phyloP scores from a whole-genome alignment of 208 protist genomes.

The Angomonas ambiguus region DNA sequence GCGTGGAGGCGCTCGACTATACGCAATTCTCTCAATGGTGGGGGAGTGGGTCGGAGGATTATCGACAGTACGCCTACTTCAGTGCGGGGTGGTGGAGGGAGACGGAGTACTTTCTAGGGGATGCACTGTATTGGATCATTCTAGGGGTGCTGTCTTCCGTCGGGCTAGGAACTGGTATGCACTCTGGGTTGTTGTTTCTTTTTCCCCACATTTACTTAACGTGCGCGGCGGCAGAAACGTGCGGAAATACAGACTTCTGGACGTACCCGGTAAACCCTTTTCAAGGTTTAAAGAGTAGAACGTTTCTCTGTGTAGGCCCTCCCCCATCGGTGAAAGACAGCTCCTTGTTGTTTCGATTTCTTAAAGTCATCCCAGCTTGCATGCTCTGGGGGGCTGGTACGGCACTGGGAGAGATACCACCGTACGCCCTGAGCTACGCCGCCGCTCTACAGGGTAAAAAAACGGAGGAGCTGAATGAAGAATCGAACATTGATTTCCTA shows the following conservation, averaged over 20 bases:
- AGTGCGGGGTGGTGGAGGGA: slow-evolving; percentile 64
- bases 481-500: slow-evolving; percentile 53
- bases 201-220: slow-evolving; percentile 93
- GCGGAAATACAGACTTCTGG: slow-evolving; percentile 85
- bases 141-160: slow-evolving; percentile 90
- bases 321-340: not conserved
- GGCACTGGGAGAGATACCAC: slow-evolving; percentile 96
- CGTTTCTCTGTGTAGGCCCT: slow-evolving; percentile 60
- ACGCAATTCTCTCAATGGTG: slow-evolving; percentile 54
- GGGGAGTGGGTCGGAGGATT: slow-evolving; percentile 30
- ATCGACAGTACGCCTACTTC: slow-evolving; percentile 40
- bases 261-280: slow-evolving; percentile 83
- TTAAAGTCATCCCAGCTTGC: slow-evolving; percentile 78
- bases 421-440: slow-evolving; percentile 93
- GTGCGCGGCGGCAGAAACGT: slow-evolving; percentile 80
- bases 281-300: slow-evolving; percentile 64
- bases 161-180: slow-evolving; percentile 92
- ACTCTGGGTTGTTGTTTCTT: slow-evolving; percentile 94
- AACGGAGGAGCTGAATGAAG: slow-evolving; percentile 28
- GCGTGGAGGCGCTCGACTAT: slow-evolving; percentile 17
- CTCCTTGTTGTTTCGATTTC: slow-evolving; percentile 33
- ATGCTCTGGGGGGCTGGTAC: slow-evolving; percentile 94
- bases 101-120: slow-evolving; percentile 69
- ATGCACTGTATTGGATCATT: slow-evolving; percentile 86
- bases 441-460: slow-evolving; percentile 44